phyloP scores from a whole-genome alignment of 2,329 filamentous ascomycete genomes.

The Orbilia oligospora region DNA sequence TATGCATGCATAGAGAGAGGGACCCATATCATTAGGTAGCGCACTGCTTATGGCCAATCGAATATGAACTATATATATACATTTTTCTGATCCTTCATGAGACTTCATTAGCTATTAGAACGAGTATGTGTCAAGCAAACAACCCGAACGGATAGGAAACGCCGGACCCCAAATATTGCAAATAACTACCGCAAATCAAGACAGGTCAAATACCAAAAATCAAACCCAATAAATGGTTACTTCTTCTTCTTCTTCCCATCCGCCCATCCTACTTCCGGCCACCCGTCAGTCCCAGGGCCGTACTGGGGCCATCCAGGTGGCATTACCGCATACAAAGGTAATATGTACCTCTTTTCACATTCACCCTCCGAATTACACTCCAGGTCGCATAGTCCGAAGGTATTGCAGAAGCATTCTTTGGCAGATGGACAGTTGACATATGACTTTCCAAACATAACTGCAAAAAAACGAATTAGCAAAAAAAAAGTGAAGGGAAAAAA shows the following conservation, averaged over 20 bases:
- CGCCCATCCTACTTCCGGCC: conserved; percentile 59
- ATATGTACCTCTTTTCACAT: conserved; percentile 73
- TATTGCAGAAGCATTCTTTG: conserved; percentile 76
- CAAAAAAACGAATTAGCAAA: conserved; percentile 15
- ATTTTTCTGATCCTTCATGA: conserved; percentile 2
- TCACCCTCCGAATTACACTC: conserved; percentile 67
- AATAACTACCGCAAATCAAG: neutral
- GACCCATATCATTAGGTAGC: neutral
- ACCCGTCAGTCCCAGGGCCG: conserved; percentile 70
- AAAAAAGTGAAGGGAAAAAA: too few relatives aligned
- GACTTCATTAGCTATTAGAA: conserved; percentile 8
- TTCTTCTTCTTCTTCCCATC: conserved; percentile 12
- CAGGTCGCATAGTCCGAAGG: conserved; percentile 74
- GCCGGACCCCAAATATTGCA: conserved; percentile 5
- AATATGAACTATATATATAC: neutral
- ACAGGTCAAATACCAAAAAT: neutral
- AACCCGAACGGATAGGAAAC: conserved; percentile 11
- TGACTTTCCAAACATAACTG: conserved; percentile 74
- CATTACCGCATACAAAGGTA: conserved; percentile 73
- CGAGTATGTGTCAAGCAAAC: neutral
- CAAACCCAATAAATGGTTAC: neutral
- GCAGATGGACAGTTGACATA: conserved; percentile 75
- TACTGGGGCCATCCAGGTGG: conserved; percentile 75
- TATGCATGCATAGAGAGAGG: too few relatives aligned
- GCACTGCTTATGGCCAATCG: neutral